Percentiles rank a stretch among this genome's conserved stretches.
phyloP scores from a whole-genome alignment of 2,329 filamentous ascomycete species.

The Ascochyta koolunga region DNA sequence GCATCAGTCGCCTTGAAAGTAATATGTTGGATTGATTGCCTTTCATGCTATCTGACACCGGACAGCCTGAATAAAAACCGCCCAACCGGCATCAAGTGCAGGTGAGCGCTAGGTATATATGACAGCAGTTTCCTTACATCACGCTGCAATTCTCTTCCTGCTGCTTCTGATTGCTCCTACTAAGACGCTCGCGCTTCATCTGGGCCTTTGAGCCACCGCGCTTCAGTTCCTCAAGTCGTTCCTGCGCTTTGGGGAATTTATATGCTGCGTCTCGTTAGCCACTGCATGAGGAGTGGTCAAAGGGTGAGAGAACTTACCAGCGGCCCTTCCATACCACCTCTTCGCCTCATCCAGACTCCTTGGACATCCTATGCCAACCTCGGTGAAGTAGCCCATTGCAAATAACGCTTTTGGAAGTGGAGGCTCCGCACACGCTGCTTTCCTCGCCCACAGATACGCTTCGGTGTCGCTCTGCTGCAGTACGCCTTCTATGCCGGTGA shows the following conservation, averaged over 20 bases:
- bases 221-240: conserved; percentile 91
- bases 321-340: conserved; percentile 96
- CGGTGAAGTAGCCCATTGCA: conserved; percentile 97
- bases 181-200: conserved; percentile 78
- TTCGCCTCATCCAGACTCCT: conserved; percentile 93
- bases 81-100: too few relatives aligned
- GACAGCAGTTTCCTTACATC: too few relatives aligned
- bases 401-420: conserved; percentile 90
- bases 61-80: too few relatives aligned
- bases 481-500: conserved; percentile 88
- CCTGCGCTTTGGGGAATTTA: conserved; percentile 90
- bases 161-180: conserved; percentile 79
- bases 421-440: conserved; percentile 81
- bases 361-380: conserved; percentile 87
- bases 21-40: too few relatives aligned
- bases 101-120: too few relatives aligned
- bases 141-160: conserved; percentile 87
- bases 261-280: conserved; percentile 67
- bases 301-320: conserved; percentile 70
- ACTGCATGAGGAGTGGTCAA: neutral
- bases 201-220: conserved; percentile 73
- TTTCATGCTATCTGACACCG: too few relatives aligned
- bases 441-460: conserved; percentile 95
- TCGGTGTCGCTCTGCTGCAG: conserved; percentile 92
- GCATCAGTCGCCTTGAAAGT: too few relatives aligned